A percentile compares a stretch with the other conserved stretches of the same genome.
Conservation (phyloP, 306 rosid genomes). For the Albizia julibrissin region DNA sequence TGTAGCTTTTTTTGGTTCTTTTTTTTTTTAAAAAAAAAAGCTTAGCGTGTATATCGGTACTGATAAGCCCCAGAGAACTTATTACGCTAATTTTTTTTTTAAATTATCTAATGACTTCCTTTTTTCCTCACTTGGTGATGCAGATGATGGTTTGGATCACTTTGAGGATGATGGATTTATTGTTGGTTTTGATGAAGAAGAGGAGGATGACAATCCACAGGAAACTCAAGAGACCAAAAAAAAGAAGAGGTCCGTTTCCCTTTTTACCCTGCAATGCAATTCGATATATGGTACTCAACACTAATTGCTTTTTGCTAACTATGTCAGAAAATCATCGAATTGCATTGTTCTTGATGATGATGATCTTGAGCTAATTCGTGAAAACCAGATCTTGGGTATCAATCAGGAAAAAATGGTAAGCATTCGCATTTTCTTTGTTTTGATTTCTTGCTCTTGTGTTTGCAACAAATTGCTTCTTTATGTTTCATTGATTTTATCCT, state of each 20-base stretch:
- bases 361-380: conserved; percentile 52
- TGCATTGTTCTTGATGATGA: conserved; percentile 44
- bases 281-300: conserved; percentile 12
- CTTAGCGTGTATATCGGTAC: neutral
- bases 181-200: conserved; percentile 35
- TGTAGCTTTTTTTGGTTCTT: neutral
- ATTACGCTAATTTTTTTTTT: neutral
- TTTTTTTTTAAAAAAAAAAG: neutral
- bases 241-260: conserved; percentile 28
- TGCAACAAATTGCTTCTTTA: conserved; percentile 4
- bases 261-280: conserved; percentile 15
- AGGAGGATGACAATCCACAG: conserved; percentile 21
- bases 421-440: conserved; percentile 19
- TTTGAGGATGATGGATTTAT: conserved; percentile 50
- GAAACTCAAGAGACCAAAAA: conserved; percentile 30
- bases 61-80: neutral
- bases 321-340: conserved; percentile 39
- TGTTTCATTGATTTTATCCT: conserved; percentile 16
- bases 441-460: neutral
- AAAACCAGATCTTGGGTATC: conserved; percentile 27
- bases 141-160: conserved; percentile 46
- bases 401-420: conserved; percentile 28
- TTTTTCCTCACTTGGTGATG: conserved; percentile 4
- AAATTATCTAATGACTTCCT: neutral
- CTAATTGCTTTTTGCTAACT: neutral